Evolutionary conservation across 345 rosid species (phyloP).

Genomic region (Brassica juncea): DNA sequence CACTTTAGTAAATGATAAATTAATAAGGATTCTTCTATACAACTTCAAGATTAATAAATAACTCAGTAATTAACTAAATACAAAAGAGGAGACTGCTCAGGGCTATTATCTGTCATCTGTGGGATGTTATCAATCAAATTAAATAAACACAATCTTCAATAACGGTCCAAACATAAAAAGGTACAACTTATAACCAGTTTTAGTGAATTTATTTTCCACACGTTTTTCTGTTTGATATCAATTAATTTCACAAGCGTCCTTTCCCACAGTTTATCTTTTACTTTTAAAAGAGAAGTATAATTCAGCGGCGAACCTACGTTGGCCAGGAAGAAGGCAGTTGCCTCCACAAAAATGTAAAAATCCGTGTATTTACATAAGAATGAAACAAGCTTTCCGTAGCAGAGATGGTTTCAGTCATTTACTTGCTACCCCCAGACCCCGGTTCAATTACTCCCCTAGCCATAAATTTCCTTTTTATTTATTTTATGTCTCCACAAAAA

Average conservation of each 20-base stretch:
- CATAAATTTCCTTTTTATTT: too few species aligned
- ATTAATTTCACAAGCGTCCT: constrained; percentile 8
- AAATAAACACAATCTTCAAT: constrained; percentile 6
- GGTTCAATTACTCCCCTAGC: background rate
- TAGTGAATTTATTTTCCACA: constrained; percentile 30
- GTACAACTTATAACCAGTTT: constrained; percentile 25
- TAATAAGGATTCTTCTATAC: background rate
- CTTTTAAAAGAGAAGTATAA: too few species aligned
- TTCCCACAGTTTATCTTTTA: background rate
- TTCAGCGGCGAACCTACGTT: too few species aligned
- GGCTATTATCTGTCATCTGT: constrained; percentile 21
- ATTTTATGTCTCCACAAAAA: too few species aligned
- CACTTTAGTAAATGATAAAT: background rate
- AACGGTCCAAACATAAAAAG: constrained; percentile 31
- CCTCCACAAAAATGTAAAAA: too few species aligned
- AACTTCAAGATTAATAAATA: background rate
- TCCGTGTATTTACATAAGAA: background rate
- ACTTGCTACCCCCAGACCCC: background rate
- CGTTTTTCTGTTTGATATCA: constrained; percentile 25
- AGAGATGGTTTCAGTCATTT: background rate
- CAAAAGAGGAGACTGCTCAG: constrained; percentile 3
- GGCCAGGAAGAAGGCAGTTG: too few species aligned
- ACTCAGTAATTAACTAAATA: background rate
- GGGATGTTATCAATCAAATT: constrained; percentile 7
- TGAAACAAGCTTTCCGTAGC: background rate